Conservation (phyloP, 2,329 filamentous ascomycete species). For the Aphanocladium album region DNA sequence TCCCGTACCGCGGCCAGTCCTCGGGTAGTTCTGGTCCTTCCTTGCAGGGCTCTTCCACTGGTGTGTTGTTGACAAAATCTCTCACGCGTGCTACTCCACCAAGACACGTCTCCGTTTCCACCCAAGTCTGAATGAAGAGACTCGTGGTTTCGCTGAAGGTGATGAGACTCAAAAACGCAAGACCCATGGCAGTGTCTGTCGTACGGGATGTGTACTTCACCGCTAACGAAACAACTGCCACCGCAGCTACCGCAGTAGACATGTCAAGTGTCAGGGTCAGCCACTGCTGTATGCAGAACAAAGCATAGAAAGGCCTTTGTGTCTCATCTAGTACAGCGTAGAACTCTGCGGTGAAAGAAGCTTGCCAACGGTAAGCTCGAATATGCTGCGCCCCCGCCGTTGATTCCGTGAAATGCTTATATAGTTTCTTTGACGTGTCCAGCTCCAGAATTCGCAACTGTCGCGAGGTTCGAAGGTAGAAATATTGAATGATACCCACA, state of each 20-base stretch:
- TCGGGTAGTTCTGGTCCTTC: background rate
- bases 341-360: conserved; percentile 35
- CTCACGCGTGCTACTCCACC: conserved; percentile 29
- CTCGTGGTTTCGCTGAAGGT: conserved; percentile 25
- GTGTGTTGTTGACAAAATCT: conserved; percentile 23
- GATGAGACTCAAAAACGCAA: conserved; percentile 23
- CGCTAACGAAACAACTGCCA: conserved; percentile 32
- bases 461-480: conserved; percentile 44
- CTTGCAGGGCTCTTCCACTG: conserved; percentile 19
- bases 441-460: conserved; percentile 51
- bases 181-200: conserved; percentile 42
- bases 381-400: conserved; percentile 21
- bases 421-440: conserved; percentile 45
- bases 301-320: conserved; percentile 25
- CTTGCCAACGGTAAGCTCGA: conserved; percentile 19
- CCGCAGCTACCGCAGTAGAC: conserved; percentile 19
- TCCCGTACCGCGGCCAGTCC: conserved; percentile 24
- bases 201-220: conserved; percentile 36
- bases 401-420: conserved; percentile 32
- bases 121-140: conserved; percentile 29
- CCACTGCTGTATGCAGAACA: conserved; percentile 42
- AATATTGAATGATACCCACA: conserved; percentile 17
- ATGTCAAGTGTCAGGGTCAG: conserved; percentile 37
- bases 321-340: conserved; percentile 32
- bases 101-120: conserved; percentile 29